A percentile compares a stretch with the other conserved stretches of the same genome.
Evolutionary conservation across 371 early-diverging fungal species (phyloP).

Genomic region (Saksenaea vasiformis): DNA sequence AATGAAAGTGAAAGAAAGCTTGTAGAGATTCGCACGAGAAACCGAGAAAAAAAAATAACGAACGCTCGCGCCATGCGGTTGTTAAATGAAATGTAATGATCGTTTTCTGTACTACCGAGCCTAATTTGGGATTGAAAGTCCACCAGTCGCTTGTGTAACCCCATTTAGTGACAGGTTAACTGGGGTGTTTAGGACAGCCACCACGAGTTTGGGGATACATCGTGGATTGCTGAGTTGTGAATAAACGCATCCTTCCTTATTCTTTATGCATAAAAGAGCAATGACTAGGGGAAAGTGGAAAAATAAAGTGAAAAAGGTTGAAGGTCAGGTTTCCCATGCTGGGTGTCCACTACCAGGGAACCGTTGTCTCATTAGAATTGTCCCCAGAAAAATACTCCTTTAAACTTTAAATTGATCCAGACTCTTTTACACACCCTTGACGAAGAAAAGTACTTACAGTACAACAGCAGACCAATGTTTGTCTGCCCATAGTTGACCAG

Average conservation of each 20-base stretch:
- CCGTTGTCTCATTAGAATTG: not conserved
- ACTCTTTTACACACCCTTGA: not conserved
- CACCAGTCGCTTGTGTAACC: not conserved
- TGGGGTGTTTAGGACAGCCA: not conserved
- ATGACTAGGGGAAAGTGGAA: not conserved
- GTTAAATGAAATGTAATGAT: constrained; percentile 5
- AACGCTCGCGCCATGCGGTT: constrained; percentile 4
- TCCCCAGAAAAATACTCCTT: constrained; percentile 1
- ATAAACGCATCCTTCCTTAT: not conserved
- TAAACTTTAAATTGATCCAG: constrained; percentile 6
- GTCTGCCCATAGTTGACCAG: not conserved
- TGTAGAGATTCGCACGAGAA: not conserved
- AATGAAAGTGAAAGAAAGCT: not conserved
- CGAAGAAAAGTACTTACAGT: not conserved
- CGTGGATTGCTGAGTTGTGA: constrained; percentile 1
- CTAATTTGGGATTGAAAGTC: constrained; percentile 5
- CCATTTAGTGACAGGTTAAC: not conserved
- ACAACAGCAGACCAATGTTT: not conserved
- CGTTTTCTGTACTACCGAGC: not conserved
- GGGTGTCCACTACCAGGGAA: not conserved
- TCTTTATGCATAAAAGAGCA: not conserved
- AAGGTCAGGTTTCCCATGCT: not conserved
- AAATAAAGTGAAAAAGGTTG: not conserved
- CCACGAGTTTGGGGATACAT: constrained; percentile 6
- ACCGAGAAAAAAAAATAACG: not conserved